A percentile compares a stretch with the other conserved stretches of the same genome.
These are phyloP conservation scores for Brassica carinata DNA, from an alignment of 345 rosid genomes.

Conservation along the genomic window DNA sequence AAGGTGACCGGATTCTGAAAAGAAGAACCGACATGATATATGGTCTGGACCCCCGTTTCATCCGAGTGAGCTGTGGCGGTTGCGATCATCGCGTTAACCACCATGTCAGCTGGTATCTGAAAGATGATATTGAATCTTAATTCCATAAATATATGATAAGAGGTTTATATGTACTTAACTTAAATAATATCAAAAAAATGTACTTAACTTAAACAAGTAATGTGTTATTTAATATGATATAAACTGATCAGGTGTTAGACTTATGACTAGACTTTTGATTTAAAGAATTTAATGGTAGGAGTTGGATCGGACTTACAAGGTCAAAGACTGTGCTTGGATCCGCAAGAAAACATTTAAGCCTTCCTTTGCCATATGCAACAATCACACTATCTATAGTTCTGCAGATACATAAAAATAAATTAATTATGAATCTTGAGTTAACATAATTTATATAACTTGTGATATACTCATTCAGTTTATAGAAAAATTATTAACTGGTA, in stretches of 20 bases:
- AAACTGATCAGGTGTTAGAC: not conserved
- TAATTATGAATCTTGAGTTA: not conserved
- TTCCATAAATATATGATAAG: not conserved
- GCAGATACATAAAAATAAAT: not conserved
- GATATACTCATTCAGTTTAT: not conserved
- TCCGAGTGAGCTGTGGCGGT: conserved; percentile 32
- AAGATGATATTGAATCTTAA: not conserved
- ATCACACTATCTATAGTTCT: conserved; percentile 67
- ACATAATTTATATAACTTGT: not conserved
- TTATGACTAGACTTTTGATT: not conserved
- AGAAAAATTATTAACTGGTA: not conserved
- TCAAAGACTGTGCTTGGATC: conserved; percentile 44
- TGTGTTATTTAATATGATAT: not conserved
- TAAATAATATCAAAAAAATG: too few species aligned
- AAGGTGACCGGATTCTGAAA: conserved; percentile 56
- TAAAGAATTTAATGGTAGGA: not conserved
- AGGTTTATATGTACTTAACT: not conserved
- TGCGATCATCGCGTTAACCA: conserved; percentile 38
- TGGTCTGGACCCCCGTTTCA: conserved; percentile 32
- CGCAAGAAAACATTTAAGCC: conserved; percentile 45
- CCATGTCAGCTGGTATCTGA: conserved; percentile 46
- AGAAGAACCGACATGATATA: conserved; percentile 87
- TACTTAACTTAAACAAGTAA: conserved; percentile 7
- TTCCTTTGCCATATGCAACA: conserved; percentile 56
- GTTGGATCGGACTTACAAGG: conserved; percentile 46